Evolutionary conservation across 2,329 filamentous ascomycete species (phyloP), one percentile per base, ranked within the genome.

Genomic region (Fusarium sp.): DNA sequence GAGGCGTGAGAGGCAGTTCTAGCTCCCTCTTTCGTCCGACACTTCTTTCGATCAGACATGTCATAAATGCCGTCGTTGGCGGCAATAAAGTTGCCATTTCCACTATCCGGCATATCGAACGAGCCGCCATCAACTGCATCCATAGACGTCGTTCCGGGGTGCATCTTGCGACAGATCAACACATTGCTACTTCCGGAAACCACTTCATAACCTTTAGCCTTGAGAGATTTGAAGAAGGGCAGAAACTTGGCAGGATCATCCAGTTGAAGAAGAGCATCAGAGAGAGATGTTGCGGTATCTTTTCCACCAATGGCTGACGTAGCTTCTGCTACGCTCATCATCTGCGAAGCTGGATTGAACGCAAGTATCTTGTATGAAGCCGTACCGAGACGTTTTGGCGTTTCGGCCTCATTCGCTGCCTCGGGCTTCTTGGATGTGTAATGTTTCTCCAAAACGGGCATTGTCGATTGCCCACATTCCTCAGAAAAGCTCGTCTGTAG

Each of bases 201-300:
- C 35, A 90, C 86, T 65, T 90, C 87, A 60, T 86, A 91, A 0
- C 88, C 88, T 51, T 88, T 79, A 0, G 78, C 76, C 57, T 87
- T 80, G 2, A 90, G 78, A 1, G 79, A 73, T 4, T 78, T 77
- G 53, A 91, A 86, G 63, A 90, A 80, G 4, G 87, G 81, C 11
- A 90, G 79, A 73, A 91, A 91, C 62, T 85, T 85, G 45, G 82
- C 79, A 0, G 88, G 87, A 58, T 88, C 83, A 0, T 84, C 83
- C 15, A 91, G 78, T 8, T 81, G 81, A 2, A 84, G 78, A 3
- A 91, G 76, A 2, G 84, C 84, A 43, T 89, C 84, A 9, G 84
- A 79, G 1, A 88, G 85, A 0, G 85, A 81, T 19, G 86, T 73
- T 0, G 84, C 76, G 0, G 76, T 70, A n/a, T 83, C 76, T 6